A percentile compares a stretch with the other conserved stretches of the same genome.
These are phyloP conservation scores for Spergularia marina DNA, from an alignment of 148 eudicot species.

Conservation along the genomic window DNA sequence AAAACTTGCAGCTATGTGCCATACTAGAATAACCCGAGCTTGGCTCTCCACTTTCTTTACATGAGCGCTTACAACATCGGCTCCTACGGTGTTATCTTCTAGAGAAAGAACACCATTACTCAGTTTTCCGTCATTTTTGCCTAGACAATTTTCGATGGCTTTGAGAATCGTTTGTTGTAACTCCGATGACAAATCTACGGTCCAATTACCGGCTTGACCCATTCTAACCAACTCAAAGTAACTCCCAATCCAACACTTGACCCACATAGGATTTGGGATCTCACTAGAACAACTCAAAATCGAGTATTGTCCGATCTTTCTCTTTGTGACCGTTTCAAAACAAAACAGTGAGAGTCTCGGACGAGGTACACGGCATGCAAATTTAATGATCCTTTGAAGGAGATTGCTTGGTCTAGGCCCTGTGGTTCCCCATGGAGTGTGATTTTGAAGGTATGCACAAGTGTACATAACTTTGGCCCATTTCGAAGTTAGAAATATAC, in stretches of 20 bases:
- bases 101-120: background rate
- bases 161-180: background rate
- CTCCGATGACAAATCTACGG: background rate
- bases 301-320: conserved; percentile 3
- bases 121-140: background rate
- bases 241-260: conserved; percentile 6
- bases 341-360: background rate
- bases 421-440: background rate
- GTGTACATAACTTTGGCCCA: conserved; percentile 19
- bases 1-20: conserved; percentile 15
- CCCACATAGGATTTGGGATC: background rate
- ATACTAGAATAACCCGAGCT: conserved; percentile 10
- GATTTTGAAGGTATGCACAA: background rate
- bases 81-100: background rate
- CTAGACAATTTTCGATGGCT: background rate
- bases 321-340: background rate
- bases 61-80: background rate
- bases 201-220: background rate
- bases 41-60: background rate
- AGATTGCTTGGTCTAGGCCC: background rate
- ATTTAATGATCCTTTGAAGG: background rate
- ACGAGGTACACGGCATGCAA: background rate
- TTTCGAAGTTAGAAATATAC: conserved; percentile 6
- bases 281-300: background rate
- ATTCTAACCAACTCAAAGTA: background rate